Evolutionary conservation across 148 eudicot genomes (phyloP).

Genomic region (Nyssa sinensis): DNA sequence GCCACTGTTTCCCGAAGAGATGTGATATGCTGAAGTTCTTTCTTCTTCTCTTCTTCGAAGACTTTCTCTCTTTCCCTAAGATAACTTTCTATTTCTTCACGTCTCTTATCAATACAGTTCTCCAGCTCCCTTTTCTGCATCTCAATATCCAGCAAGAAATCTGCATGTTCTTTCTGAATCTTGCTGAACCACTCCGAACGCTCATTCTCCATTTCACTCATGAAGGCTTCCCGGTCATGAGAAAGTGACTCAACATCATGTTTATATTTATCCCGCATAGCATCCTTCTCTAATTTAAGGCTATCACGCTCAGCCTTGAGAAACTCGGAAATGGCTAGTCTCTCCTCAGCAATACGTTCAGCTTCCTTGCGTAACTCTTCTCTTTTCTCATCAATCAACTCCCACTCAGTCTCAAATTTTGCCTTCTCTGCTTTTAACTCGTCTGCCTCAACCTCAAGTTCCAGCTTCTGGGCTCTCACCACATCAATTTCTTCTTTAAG

Average conservation of each 20-base stretch:
- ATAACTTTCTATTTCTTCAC: slow-evolving; percentile 81
- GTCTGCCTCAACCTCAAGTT: slow-evolving; percentile 79
- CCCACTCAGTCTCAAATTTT: slow-evolving; percentile 90
- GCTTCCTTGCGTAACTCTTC: slow-evolving; percentile 66
- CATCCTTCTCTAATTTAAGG: slow-evolving; percentile 71
- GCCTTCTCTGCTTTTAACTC: slow-evolving; percentile 70
- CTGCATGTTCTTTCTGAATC: slow-evolving; percentile 79
- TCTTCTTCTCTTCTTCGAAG: slow-evolving; percentile 77
- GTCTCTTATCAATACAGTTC: slow-evolving; percentile 66
- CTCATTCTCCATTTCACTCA: slow-evolving; percentile 67
- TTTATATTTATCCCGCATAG: slow-evolving; percentile 62
- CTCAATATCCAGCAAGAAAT: slow-evolving; percentile 70
- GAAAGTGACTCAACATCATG: slow-evolving; percentile 67
- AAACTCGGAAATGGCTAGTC: slow-evolving; percentile 46
- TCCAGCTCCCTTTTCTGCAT: slow-evolving; percentile 77
- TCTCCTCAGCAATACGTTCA: slow-evolving; percentile 72
- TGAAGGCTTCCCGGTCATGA: slow-evolving; percentile 63
- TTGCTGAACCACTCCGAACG: slow-evolving; percentile 77
- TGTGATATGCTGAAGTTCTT: slow-evolving; percentile 59
- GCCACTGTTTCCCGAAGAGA: slow-evolving; percentile 54
- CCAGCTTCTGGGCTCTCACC: slow-evolving; percentile 72
- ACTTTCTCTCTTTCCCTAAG: slow-evolving; percentile 64
- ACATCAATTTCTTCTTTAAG: slow-evolving; percentile 87
- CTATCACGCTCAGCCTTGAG: slow-evolving; percentile 77
- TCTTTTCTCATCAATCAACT: slow-evolving; percentile 82